phyloP scores from a whole-genome alignment of 2,329 filamentous ascomycete species.

The Lachnellula arida region DNA sequence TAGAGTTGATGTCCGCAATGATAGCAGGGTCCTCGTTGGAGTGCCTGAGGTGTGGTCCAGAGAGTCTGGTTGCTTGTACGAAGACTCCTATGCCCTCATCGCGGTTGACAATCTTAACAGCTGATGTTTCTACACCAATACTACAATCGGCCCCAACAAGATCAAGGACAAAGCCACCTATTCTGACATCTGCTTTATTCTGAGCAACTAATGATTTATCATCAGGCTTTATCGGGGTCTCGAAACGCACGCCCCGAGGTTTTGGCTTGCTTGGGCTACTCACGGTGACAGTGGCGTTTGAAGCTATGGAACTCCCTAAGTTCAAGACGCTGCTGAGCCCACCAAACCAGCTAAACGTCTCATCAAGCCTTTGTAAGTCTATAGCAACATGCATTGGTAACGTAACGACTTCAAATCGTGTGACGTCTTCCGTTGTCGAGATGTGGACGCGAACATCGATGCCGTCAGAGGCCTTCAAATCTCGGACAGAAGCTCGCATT shows the following conservation, averaged over 20 bases:
- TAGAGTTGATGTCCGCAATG: constrained; percentile 57
- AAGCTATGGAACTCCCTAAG: constrained; percentile 78
- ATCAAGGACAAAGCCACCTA: constrained; percentile 72
- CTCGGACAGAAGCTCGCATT: constrained; percentile 55
- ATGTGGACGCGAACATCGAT: constrained; percentile 55
- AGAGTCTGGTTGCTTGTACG: constrained; percentile 70
- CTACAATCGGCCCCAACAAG: constrained; percentile 76
- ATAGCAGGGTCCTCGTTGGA: constrained; percentile 55
- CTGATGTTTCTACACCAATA: constrained; percentile 69
- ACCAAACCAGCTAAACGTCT: constrained; percentile 83
- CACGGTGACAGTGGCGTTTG: constrained; percentile 53
- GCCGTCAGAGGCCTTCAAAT: constrained; percentile 52
- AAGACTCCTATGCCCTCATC: constrained; percentile 66
- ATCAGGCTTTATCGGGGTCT: constrained; percentile 36
- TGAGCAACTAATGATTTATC: constrained; percentile 24
- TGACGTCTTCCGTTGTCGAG: constrained; percentile 40
- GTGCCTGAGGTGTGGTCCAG: constrained; percentile 60
- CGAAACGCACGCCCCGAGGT: constrained; percentile 55
- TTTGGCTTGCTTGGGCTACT: constrained; percentile 38
- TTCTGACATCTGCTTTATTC: constrained; percentile 67
- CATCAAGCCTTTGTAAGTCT: constrained; percentile 76
- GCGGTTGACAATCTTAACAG: constrained; percentile 75
- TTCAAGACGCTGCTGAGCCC: constrained; percentile 89
- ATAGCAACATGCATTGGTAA: constrained; percentile 71
- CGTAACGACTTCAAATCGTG: constrained; percentile 63